Conservation (phyloP, 371 early-diverging fungal genomes). For the Apophysomyces trapeziformis region DNA sequence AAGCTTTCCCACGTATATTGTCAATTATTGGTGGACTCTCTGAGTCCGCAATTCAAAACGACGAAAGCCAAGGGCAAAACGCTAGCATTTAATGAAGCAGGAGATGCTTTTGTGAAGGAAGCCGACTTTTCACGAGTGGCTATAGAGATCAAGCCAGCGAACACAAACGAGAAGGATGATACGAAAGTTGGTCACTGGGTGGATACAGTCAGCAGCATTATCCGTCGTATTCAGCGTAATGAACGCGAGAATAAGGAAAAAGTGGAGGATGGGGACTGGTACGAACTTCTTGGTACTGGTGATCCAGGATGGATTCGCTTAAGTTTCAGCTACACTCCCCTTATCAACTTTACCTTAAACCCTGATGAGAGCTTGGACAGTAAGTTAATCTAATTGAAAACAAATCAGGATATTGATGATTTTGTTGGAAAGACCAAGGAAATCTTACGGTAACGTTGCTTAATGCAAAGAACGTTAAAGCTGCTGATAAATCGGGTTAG, state of each 20-base stretch:
- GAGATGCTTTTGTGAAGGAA: slow-evolving; percentile 66
- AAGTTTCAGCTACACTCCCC: slow-evolving; percentile 55
- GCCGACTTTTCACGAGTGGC: slow-evolving; percentile 64
- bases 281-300: slow-evolving; percentile 42
- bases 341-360: slow-evolving; percentile 51
- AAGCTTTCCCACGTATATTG: slow-evolving; percentile 30
- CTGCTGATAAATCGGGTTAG: slow-evolving; percentile 53
- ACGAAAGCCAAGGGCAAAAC: slow-evolving; percentile 39
- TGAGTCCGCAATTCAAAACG: slow-evolving; percentile 48
- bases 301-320: slow-evolving; percentile 49
- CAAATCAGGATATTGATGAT: not conserved
- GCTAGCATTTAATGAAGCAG: slow-evolving; percentile 43
- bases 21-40: slow-evolving; percentile 42
- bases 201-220: slow-evolving; percentile 32
- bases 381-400: slow-evolving; percentile 33
- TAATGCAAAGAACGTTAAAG: slow-evolving; percentile 53
- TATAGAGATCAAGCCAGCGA: slow-evolving; percentile 50
- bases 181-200: slow-evolving; percentile 45
- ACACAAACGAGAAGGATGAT: slow-evolving; percentile 38
- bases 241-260: slow-evolving; percentile 24
- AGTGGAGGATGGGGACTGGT: slow-evolving; percentile 39
- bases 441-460: slow-evolving; percentile 50
- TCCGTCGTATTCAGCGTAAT: slow-evolving; percentile 41
- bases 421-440: slow-evolving; percentile 47
- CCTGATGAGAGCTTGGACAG: slow-evolving; percentile 67